Conservation (phyloP, 139 green algal genomes). For the Spirogloea muscicola region DNA sequence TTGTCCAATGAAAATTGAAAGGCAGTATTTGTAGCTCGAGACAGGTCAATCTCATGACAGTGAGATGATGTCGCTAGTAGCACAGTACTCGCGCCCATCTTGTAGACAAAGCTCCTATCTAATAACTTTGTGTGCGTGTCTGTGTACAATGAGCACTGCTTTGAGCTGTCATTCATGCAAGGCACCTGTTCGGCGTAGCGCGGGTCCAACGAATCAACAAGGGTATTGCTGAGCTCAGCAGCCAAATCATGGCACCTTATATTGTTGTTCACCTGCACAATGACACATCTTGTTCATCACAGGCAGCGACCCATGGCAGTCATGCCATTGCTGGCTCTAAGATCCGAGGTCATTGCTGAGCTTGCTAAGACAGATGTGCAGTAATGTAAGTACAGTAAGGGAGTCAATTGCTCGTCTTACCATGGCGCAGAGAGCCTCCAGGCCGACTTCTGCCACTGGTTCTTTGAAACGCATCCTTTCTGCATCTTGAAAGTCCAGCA, state of each 20-base stretch:
- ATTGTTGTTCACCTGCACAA: constrained; percentile 46
- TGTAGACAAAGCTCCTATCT: not conserved
- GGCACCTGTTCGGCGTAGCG: constrained; percentile 30
- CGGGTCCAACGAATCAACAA: constrained; percentile 21
- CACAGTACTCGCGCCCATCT: not conserved
- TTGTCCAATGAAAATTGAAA: too few species aligned
- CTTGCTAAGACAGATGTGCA: not conserved
- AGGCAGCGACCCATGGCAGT: not conserved
- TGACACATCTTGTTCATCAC: not conserved
- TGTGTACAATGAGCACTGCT: not conserved
- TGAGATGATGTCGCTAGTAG: not conserved
- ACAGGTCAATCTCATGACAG: too few species aligned
- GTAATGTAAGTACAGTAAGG: not conserved
- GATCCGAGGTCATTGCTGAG: not conserved
- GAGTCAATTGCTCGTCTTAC: constrained; percentile 8
- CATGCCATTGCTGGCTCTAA: not conserved
- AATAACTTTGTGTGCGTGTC: not conserved
- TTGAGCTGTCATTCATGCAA: constrained; percentile 1
- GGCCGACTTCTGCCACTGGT: constrained; percentile 28
- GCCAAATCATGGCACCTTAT: constrained; percentile 42
- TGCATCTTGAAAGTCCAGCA: constrained; percentile 33
- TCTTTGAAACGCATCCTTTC: constrained; percentile 21
- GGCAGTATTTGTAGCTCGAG: too few species aligned
- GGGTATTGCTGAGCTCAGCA: constrained; percentile 32
- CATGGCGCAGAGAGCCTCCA: constrained; percentile 44